These are phyloP conservation scores for Mycena belliarum DNA, from an alignment of 768 basidiomycete species.

Conservation along the genomic window DNA sequence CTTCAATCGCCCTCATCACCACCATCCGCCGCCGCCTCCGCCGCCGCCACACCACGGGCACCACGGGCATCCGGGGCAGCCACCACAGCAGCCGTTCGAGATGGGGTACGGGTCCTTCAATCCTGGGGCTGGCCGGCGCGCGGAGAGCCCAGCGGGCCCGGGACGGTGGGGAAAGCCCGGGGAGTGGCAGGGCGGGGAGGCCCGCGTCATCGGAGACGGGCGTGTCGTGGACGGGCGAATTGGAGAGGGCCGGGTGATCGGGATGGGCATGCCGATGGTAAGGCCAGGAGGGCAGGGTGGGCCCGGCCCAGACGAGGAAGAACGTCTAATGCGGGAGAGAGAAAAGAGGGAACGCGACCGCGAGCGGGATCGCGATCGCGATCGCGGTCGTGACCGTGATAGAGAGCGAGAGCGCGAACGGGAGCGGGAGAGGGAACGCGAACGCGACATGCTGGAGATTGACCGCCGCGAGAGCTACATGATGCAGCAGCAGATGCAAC, in stretches of 20 bases:
- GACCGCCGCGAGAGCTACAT: constrained; percentile 17
- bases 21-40: constrained; percentile 21
- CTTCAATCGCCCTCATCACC: constrained; percentile 21
- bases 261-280: constrained; percentile 30
- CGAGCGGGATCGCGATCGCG: constrained; percentile 22
- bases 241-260: constrained; percentile 23
- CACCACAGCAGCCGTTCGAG: constrained; percentile 20
- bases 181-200: constrained; percentile 28
- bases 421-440: constrained; percentile 22
- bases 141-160: constrained; percentile 13
- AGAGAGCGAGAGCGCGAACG: constrained; percentile 8
- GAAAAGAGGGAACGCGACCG: constrained; percentile 26
- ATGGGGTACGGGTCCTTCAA: constrained; percentile 23
- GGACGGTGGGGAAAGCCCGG: constrained; percentile 28
- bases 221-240: constrained; percentile 1
- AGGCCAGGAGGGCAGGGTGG: constrained; percentile 23
- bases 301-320: constrained; percentile 30
- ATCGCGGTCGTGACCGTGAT: constrained; percentile 23
- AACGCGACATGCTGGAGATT: constrained; percentile 28
- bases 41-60: constrained; percentile 24
- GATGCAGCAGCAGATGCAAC: constrained; percentile 30
- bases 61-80: constrained; percentile 8
- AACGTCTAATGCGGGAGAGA: constrained; percentile 28
- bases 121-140: constrained; percentile 20
- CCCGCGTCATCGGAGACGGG: constrained; percentile 14